These are phyloP conservation scores for Colletotrichum coccodes DNA, from an alignment of 2,329 filamentous ascomycete species.

Conservation along the genomic window DNA sequence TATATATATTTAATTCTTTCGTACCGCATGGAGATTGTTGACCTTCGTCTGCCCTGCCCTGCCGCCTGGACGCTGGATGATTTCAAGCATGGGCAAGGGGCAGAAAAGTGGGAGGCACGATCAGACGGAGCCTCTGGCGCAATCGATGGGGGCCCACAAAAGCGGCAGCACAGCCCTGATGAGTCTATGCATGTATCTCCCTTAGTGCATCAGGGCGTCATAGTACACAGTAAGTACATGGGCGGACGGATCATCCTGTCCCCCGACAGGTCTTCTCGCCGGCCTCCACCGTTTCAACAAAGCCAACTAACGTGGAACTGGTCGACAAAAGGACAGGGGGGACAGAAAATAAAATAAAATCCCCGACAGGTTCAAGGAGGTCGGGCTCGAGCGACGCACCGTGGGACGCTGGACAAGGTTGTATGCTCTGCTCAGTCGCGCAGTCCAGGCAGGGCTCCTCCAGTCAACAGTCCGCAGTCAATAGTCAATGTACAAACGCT, in stretches of 20 bases:
- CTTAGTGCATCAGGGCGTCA: background rate
- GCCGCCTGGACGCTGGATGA: background rate
- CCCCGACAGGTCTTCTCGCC: constrained; percentile 73
- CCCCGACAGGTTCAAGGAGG: constrained; percentile 16
- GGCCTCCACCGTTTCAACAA: constrained; percentile 79
- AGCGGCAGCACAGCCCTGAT: constrained; percentile 6
- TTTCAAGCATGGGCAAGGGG: background rate
- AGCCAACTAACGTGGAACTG: constrained; percentile 65
- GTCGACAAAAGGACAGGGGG: constrained; percentile 58
- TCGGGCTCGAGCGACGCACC: constrained; percentile 16
- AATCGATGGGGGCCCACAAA: background rate
- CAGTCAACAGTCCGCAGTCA: too few relatives aligned
- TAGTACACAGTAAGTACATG: background rate
- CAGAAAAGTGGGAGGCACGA: constrained; percentile 7
- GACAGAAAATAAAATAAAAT: constrained; percentile 20
- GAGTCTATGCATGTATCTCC: background rate
- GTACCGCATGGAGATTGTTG: too few relatives aligned
- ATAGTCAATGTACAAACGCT: background rate
- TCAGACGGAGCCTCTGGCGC: constrained; percentile 1
- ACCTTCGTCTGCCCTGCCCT: too few relatives aligned
- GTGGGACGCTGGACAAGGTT: constrained; percentile 11
- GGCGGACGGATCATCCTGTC: background rate
- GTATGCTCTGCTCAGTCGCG: background rate
- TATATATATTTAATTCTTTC: too few relatives aligned
- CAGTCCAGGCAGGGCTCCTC: too few relatives aligned